A percentile compares a stretch with the other conserved stretches of the same genome.
Conservation (phyloP, 257 asterid species). For the Fraxinus pennsylvanica region DNA sequence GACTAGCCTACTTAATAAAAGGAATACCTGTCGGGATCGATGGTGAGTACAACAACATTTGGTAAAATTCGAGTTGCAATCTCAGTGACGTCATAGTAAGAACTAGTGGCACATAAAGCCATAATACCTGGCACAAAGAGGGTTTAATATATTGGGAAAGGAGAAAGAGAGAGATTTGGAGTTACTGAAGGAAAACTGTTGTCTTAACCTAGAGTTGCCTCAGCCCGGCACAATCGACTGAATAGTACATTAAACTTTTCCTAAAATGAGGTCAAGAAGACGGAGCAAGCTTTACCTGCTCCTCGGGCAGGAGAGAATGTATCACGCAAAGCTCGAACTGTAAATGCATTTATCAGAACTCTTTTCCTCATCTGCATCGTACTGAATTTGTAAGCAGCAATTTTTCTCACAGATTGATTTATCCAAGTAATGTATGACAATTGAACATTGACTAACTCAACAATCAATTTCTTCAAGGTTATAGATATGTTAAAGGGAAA, state of each 20-base stretch:
- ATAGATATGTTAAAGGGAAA: slow-evolving; percentile 6
- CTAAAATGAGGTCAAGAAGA: slow-evolving; percentile 18
- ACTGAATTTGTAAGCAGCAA: slow-evolving; percentile 27
- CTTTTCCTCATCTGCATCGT: slow-evolving; percentile 85
- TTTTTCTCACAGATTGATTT: slow-evolving; percentile 14
- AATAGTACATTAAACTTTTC: slow-evolving; percentile 17
- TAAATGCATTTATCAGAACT: slow-evolving; percentile 92
- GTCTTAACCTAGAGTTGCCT: slow-evolving; percentile 6
- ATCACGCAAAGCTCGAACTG: slow-evolving; percentile 97
- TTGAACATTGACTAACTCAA: slow-evolving; percentile 17
- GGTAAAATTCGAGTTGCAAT: slow-evolving; percentile 94
- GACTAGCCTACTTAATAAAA: slow-evolving; percentile 19
- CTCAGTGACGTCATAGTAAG: slow-evolving; percentile 88
- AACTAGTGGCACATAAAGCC: slow-evolving; percentile 93
- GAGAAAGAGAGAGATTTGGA: neutral
- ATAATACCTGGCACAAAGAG: slow-evolving; percentile 66
- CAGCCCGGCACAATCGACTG: slow-evolving; percentile 23
- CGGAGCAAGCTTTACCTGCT: slow-evolving; percentile 62
- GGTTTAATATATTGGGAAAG: slow-evolving; percentile 23
- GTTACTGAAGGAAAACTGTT: slow-evolving; percentile 6
- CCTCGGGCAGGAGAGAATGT: slow-evolving; percentile 98
- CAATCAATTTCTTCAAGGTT: slow-evolving; percentile 25
- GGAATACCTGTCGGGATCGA: slow-evolving; percentile 91
- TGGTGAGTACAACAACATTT: slow-evolving; percentile 77
- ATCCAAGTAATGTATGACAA: slow-evolving; percentile 9